Evolutionary conservation across 2,329 filamentous ascomycete species (phyloP).

Genomic region (Diaporthe sp.): DNA sequence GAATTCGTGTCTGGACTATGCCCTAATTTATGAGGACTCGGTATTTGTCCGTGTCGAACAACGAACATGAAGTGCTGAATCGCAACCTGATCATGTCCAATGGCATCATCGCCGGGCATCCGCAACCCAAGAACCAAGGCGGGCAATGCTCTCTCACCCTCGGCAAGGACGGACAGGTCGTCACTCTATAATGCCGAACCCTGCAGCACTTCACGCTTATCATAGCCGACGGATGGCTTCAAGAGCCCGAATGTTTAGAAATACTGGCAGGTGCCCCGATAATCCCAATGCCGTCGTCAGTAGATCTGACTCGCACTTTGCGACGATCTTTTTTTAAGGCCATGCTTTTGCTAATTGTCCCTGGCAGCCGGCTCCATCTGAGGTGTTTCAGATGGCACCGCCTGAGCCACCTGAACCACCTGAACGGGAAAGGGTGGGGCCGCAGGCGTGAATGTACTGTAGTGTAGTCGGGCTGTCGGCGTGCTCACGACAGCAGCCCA

Average conservation of each 20-base stretch:
- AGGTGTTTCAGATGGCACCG: slow-evolving; percentile 21
- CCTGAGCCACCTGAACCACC: slow-evolving; percentile 6
- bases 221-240: slow-evolving; percentile 3
- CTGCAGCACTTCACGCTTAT: not conserved
- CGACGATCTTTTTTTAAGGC: slow-evolving; percentile 19
- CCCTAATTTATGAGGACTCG: not conserved
- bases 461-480: not conserved
- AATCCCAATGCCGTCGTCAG: not conserved
- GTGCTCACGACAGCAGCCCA: not conserved
- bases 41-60: not conserved
- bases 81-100: not conserved
- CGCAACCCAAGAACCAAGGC: not conserved
- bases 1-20: not conserved
- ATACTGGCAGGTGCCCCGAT: not conserved
- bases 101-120: not conserved
- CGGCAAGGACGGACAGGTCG: not conserved
- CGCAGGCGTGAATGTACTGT: not conserved
- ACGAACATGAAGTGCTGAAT: not conserved
- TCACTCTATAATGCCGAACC: not conserved
- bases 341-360: not conserved
- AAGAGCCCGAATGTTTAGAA: slow-evolving; percentile 25
- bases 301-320: slow-evolving; percentile 8
- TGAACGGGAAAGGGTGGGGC: slow-evolving; percentile 6
- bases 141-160: not conserved
- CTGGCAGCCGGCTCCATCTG: not conserved